Conservation (phyloP, 306 rosid species). For the Begonia masoniana region DNA sequence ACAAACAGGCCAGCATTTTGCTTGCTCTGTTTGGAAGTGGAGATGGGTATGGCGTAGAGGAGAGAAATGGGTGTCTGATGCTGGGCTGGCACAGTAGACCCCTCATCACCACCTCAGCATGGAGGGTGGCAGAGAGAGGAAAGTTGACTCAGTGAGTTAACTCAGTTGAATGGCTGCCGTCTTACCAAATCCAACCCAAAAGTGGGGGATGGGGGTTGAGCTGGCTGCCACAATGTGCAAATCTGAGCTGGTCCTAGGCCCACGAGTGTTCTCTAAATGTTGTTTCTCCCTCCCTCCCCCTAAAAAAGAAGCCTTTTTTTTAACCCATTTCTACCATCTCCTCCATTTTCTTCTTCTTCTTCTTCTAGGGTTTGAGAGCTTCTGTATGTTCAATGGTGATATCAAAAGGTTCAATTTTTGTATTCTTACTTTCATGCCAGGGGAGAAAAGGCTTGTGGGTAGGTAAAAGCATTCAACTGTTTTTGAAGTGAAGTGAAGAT, state of each 20-base stretch:
- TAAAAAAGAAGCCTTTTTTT: no score
- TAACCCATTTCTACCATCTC: constrained; percentile 6
- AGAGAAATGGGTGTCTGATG: constrained; percentile 61
- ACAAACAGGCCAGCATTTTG: constrained; percentile 81
- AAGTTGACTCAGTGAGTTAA: constrained; percentile 28
- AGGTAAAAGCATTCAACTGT: not conserved
- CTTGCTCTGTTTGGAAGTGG: constrained; percentile 60
- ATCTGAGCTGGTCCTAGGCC: constrained; percentile 16
- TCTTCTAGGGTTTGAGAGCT: constrained; percentile 32
- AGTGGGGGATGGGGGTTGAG: constrained; percentile 25
- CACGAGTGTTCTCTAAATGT: constrained; percentile 26
- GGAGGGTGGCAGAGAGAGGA: constrained; percentile 37
- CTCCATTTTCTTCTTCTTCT: constrained; percentile 6
- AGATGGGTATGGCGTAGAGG: constrained; percentile 82
- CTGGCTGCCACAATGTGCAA: constrained; percentile 29
- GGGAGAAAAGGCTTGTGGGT: not conserved
- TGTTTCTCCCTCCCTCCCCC: not conserved
- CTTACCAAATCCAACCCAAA: constrained; percentile 9
- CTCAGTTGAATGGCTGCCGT: not conserved
- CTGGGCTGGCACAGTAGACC: constrained; percentile 93
- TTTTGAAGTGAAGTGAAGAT: not conserved
- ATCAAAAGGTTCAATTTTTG: not conserved
- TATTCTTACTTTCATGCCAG: no score
- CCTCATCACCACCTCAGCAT: constrained; percentile 75
- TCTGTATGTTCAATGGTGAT: constrained; percentile 22